phyloP scores from a whole-genome alignment of 768 basidiomycete genomes.

The Rhizopogon vinicolor region DNA sequence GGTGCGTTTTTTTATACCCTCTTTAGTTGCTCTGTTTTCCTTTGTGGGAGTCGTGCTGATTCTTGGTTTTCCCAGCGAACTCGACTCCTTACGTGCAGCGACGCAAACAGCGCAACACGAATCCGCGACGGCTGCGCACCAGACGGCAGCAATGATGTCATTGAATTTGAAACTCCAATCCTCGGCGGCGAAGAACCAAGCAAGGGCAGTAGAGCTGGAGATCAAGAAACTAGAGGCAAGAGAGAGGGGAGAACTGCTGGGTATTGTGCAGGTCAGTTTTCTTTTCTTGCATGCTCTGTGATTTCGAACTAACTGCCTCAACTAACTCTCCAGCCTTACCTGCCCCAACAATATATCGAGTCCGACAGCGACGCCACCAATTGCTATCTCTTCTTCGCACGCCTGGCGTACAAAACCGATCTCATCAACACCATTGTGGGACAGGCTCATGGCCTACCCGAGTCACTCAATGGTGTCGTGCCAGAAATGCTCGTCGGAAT shows the following conservation, averaged over 20 bases:
- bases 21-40: neutral
- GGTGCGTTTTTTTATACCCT: slow-evolving; percentile 35
- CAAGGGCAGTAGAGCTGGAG: slow-evolving; percentile 86
- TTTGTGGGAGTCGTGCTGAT: neutral
- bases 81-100: slow-evolving; percentile 77
- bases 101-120: slow-evolving; percentile 83
- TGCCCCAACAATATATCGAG: slow-evolving; percentile 88
- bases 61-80: slow-evolving; percentile 52
- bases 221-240: slow-evolving; percentile 78
- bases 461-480: slow-evolving; percentile 75
- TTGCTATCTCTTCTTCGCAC: slow-evolving; percentile 90
- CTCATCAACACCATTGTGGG: slow-evolving; percentile 81
- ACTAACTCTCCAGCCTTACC: slow-evolving; percentile 59
- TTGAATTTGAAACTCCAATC: slow-evolving; percentile 93
- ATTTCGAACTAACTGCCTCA: slow-evolving; percentile 3
- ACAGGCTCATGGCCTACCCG: slow-evolving; percentile 79
- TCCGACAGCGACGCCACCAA: slow-evolving; percentile 85
- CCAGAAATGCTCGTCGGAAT: slow-evolving; percentile 89
- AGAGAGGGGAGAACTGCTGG: slow-evolving; percentile 75
- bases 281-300: neutral
- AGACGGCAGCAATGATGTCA: slow-evolving; percentile 91
- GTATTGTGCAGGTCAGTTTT: slow-evolving; percentile 69
- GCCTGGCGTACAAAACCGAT: slow-evolving; percentile 82
- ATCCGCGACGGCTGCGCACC: slow-evolving; percentile 77
- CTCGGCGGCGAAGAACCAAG: slow-evolving; percentile 85